These are phyloP conservation scores for Metschnikowia corniflorae DNA, from an alignment of 805 yeast species.

Conservation along the genomic window DNA sequence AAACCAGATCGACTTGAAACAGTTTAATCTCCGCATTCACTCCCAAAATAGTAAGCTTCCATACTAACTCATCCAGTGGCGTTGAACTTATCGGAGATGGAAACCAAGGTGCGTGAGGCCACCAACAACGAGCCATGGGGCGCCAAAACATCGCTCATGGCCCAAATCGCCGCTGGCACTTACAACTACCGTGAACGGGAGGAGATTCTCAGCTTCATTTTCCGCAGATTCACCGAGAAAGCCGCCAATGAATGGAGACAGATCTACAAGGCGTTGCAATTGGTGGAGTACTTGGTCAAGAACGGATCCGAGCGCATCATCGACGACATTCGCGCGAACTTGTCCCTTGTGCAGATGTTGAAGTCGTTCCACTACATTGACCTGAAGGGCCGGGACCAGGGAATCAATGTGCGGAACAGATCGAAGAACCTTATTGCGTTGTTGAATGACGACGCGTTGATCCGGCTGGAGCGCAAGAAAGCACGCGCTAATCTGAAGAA, in stretches of 20 bases:
- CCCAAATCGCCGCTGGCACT: slow-evolving; percentile 92
- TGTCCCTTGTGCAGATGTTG: slow-evolving; percentile 78
- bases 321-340: slow-evolving; percentile 86
- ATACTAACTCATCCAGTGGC: slow-evolving; percentile 43
- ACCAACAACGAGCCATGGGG: slow-evolving; percentile 99
- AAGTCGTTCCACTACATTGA: slow-evolving; percentile 93
- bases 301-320: slow-evolving; percentile 94
- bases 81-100: slow-evolving; percentile 94
- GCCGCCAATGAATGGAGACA: slow-evolving; percentile 97
- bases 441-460: slow-evolving; percentile 69
- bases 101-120: slow-evolving; percentile 93
- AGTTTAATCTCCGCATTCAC: too few relatives aligned
- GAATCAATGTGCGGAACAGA: slow-evolving; percentile 89
- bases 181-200: slow-evolving; percentile 80
- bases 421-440: slow-evolving; percentile 71
- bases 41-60: too few relatives aligned
- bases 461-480: slow-evolving; percentile 83
- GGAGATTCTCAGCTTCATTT: slow-evolving; percentile 71
- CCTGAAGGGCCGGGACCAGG: slow-evolving; percentile 92
- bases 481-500: slow-evolving; percentile 84
- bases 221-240: slow-evolving; percentile 91
- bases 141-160: slow-evolving; percentile 86
- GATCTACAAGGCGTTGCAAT: slow-evolving; percentile 88
- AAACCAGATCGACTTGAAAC: too few relatives aligned
- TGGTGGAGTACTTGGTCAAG: slow-evolving; percentile 85